Evolutionary conservation across 331 rosid genomes (phyloP).

Genomic region (Acacia pycnantha): DNA sequence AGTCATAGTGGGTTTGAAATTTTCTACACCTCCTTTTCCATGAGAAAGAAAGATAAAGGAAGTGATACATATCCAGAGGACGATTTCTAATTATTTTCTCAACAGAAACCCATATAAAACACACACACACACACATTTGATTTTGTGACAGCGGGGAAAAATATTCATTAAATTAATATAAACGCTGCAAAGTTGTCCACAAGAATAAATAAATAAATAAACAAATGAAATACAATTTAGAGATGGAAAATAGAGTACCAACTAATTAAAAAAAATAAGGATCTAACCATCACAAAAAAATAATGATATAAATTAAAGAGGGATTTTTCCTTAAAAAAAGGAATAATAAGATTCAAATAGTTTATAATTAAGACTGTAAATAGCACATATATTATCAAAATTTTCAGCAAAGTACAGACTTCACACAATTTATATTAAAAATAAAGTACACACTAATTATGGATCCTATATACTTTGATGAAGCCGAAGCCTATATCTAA

Average conservation of each 20-base stretch:
- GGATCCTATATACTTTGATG: no score
- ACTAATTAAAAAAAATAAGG: not conserved
- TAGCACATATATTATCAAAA: not conserved
- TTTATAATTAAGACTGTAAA: not conserved
- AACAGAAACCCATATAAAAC: no score
- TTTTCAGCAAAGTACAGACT: not conserved
- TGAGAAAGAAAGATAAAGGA: not conserved
- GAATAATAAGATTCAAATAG: not conserved
- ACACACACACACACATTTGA: no score
- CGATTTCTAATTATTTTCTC: not conserved
- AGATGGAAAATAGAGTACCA: not conserved
- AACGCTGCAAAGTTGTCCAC: not conserved
- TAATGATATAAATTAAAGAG: no score
- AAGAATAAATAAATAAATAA: no score
- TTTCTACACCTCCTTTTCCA: not conserved
- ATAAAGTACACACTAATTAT: not conserved
- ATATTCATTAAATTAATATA: no score
- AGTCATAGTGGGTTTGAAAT: not conserved
- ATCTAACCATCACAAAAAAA: no score
- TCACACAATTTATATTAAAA: not conserved
- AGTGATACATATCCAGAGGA: not conserved
- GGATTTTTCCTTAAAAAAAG: no score
- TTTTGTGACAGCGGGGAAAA: no score
- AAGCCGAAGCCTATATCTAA: not conserved
- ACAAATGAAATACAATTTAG: no score